These are phyloP conservation scores for Cryphonectria parasitica DNA, from an alignment of 2,329 filamentous ascomycete genomes.

Conservation along the genomic window DNA sequence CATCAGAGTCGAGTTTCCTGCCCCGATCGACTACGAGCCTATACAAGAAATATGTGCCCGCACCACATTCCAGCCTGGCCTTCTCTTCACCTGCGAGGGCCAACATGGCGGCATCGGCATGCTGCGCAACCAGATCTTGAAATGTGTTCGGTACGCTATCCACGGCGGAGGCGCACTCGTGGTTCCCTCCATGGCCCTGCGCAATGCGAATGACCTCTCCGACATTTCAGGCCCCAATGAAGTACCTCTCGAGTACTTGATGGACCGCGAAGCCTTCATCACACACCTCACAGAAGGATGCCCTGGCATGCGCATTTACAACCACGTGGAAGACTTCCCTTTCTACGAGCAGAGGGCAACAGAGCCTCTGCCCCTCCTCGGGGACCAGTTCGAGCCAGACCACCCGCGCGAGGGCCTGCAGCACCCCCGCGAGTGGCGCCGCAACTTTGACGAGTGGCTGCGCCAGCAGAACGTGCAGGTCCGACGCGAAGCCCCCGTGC, in stretches of 20 bases:
- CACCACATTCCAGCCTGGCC: conserved; percentile 39
- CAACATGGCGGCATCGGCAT: conserved; percentile 46
- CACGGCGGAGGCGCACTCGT: conserved; percentile 42
- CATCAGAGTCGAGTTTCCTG: conserved; percentile 40
- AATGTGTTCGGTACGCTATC: conserved; percentile 46
- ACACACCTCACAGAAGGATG: conserved; percentile 35
- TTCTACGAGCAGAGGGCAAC: conserved; percentile 31
- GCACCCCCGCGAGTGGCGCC: conserved; percentile 36
- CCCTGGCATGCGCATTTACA: conserved; percentile 37
- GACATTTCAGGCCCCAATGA: conserved; percentile 38
- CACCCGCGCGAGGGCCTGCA: conserved; percentile 34
- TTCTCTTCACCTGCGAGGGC: conserved; percentile 46
- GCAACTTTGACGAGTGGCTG: conserved; percentile 38
- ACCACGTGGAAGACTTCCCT: conserved; percentile 37
- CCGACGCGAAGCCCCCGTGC: conserved; percentile 31
- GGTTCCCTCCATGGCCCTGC: conserved; percentile 42
- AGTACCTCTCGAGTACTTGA: conserved; percentile 37
- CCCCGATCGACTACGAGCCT: conserved; percentile 40
- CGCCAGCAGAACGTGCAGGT: conserved; percentile 31
- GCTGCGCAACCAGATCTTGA: conserved; percentile 46
- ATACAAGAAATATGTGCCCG: conserved; percentile 40
- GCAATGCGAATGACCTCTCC: conserved; percentile 39
- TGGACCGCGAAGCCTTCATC: conserved; percentile 37
- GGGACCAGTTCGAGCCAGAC: conserved; percentile 39
- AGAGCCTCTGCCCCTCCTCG: conserved; percentile 33